Evolutionary conservation across 495 filamentous ascomycete species (phyloP), one percentile per base, ranked within the genome.

Genomic region (Cudoniella acicularis): DNA sequence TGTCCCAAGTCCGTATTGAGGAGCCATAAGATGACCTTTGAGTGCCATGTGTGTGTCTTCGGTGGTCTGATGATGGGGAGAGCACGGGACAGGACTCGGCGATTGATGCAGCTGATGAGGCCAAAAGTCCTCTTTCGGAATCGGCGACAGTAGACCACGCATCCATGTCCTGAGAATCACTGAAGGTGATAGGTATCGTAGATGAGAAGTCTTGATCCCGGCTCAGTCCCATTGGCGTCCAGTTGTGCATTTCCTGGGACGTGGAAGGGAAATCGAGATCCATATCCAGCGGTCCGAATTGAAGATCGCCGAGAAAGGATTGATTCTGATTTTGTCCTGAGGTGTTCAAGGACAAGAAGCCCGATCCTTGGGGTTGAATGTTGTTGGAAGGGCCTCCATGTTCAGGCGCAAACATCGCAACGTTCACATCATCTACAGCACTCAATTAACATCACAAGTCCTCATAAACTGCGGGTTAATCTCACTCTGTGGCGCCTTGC

Each of bases 1-100:
- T 47, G 48, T 59, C 49, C 50, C 49, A 52, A 10, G 57, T 59
- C 23, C 42, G 52, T 3, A 60, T 20, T 26, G 57, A 60, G 1
- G 57, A 60, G 1, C 11, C 36, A 25, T 54, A 45, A 40, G 57
- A 60, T 9, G 49, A 54, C 27, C 45, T 49, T 49, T 20, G 50
- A 47, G 23, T 18, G 16, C 50, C 18, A 18, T 18, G n/a, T 21
- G 22, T 41, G 21, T 40, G 22, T 53, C 25, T 46, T 46, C 8
- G 13, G 18, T 46, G 43, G 23, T 23, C 48, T 13, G 48, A 23
- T 25, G 10, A 13, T 13, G 48, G 22, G 23, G 48, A 50, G n/a
- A 50, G 20, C n/a, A 50, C 10, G n/a, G 48, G 23, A 9, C 10
- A 25, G 21, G 48, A 24, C 25, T 50, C 48, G 4, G 23, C 21